Percentiles rank a stretch among this genome's conserved stretches.
Evolutionary conservation across 2,329 filamentous ascomycete genomes (phyloP).

Genomic region (Byssothecium circinans): DNA sequence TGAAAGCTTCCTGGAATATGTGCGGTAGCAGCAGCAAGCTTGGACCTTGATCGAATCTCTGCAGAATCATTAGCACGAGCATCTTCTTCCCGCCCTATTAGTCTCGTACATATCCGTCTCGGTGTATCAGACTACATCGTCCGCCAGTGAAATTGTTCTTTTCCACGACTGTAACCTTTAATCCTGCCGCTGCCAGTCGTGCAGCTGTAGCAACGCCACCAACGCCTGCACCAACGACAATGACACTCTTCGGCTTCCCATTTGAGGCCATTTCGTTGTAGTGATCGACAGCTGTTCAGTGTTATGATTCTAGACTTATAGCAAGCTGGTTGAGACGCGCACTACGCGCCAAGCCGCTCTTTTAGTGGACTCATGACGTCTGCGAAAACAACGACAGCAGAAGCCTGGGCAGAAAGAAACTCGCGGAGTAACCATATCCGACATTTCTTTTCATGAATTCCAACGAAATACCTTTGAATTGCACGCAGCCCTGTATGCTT

Average conservation of each 20-base stretch:
- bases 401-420: background rate
- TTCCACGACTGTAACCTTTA: conserved; percentile 74
- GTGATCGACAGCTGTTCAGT: background rate
- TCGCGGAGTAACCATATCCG: background rate
- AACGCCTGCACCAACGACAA: conserved; percentile 63
- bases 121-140: conserved; percentile 66
- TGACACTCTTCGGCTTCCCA: conserved; percentile 18
- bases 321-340: background rate
- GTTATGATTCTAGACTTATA: background rate
- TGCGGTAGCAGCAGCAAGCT: conserved; percentile 72
- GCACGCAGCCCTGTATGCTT: no score
- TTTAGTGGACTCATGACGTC: conserved; percentile 11
- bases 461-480: no score
- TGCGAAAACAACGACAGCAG: conserved; percentile 1
- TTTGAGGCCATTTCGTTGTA: conserved; percentile 6
- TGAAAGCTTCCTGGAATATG: conserved; percentile 69
- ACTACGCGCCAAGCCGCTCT: conserved; percentile 2
- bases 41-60: conserved; percentile 75
- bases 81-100: background rate
- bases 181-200: conserved; percentile 69
- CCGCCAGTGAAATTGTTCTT: conserved; percentile 75
- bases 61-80: conserved; percentile 9
- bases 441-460: no score
- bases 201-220: conserved; percentile 73
- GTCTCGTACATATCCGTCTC: conserved; percentile 57